Evolutionary conservation across 306 rosid species (phyloP), one percentile per base, ranked within the genome.

Genomic region (Dicorynia guianensis): DNA sequence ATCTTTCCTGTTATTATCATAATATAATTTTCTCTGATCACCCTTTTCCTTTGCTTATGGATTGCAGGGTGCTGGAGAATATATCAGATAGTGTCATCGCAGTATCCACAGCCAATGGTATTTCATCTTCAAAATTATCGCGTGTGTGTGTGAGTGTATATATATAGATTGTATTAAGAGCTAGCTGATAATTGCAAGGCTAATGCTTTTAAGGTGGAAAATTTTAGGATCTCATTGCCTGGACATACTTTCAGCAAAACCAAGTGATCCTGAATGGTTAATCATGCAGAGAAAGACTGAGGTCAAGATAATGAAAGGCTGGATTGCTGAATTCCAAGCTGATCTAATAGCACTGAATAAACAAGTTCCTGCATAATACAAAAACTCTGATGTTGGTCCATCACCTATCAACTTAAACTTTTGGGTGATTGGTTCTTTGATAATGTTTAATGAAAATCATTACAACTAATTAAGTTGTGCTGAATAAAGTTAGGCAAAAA

Each of bases 151-250:
- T 12, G 18, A 77, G 6, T 13, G 52, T 66, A 52, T 79, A n/a
- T 30, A 57, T 12, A 70, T 61, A 25, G 30, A 25, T 25, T 25
- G 30, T 25, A 2, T 25, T 25, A 25, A 25, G 30, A 1, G 30
- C 30, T 25, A 25, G 30, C 30, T 25, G 30, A 25, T 25, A 25
- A 25, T 25, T 25, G 30, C 30, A 55, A 69, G 20, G 34, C 5
- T 57, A 44, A 20, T 61, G 42, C 12, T 3, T 7, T 42, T 67
- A 13, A 76, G 43, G 40, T 42, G 34, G 38, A n/a, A 30, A 35
- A 43, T 53, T 78, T 72, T 84, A 86, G 96, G 96, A 39, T 86
- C 90, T 47, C 96, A 90, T 72, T 86, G 93, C 73, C 59, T 90
- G 72, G 96, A 90, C 79, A 14, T 90, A 33, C 55, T 5, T 4